These are phyloP conservation scores for Medicago lupulina DNA, from an alignment of 306 rosid genomes.

Conservation along the genomic window DNA sequence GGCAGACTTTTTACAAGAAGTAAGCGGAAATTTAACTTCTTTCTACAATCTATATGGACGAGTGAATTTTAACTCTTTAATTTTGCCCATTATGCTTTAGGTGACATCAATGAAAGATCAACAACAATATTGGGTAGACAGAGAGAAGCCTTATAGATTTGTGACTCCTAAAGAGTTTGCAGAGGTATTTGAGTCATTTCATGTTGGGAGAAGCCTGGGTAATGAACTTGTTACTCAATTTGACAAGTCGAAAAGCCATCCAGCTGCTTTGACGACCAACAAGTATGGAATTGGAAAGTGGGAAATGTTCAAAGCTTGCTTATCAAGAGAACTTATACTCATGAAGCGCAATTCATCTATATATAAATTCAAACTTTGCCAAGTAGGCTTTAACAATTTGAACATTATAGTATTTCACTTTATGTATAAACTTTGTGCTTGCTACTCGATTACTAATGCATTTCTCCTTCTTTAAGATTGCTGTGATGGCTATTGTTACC, in stretches of 20 bases:
- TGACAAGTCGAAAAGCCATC: constrained; percentile 59
- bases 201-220: constrained; percentile 39
- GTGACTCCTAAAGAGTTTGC: constrained; percentile 51
- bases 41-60: neutral
- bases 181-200: constrained; percentile 53
- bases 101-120: constrained; percentile 61
- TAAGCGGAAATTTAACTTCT: neutral
- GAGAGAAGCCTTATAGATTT: constrained; percentile 50
- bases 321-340: constrained; percentile 50
- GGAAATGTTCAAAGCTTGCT: constrained; percentile 52
- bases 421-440: neutral
- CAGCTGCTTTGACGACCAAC: constrained; percentile 50
- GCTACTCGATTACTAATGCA: neutral
- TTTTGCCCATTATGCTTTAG: neutral
- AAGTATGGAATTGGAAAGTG: constrained; percentile 45
- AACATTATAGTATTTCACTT: neutral
- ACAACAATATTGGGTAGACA: constrained; percentile 51
- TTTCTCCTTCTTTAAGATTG: constrained; percentile 45
- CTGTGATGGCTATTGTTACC: constrained; percentile 51
- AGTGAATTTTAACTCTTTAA: neutral
- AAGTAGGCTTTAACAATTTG: constrained; percentile 34
- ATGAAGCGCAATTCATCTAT: constrained; percentile 54
- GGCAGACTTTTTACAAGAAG: constrained; percentile 68
- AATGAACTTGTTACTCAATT: constrained; percentile 52
- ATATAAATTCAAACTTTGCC: constrained; percentile 49